Percentiles rank a stretch among this genome's conserved stretches.
phyloP scores from a whole-genome alignment of 495 filamentous ascomycete species.

The Podospora anserina region DNA sequence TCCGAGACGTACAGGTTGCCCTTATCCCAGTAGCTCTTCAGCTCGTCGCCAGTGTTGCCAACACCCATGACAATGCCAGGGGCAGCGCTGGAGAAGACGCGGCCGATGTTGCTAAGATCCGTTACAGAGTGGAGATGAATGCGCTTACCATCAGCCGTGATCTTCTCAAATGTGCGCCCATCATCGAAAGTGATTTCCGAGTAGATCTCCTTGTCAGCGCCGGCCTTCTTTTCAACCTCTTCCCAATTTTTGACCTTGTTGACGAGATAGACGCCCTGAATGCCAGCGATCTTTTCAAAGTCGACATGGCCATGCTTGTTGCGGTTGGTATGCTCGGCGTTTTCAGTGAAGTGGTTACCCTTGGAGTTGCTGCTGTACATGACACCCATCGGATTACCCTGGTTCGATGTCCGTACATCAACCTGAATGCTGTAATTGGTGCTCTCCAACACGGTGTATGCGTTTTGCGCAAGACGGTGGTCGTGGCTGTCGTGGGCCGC shows the following conservation, averaged over 20 bases:
- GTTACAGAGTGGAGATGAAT: constrained; percentile 92
- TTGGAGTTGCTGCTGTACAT: constrained; percentile 94
- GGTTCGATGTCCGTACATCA: constrained; percentile 72
- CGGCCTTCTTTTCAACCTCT: constrained; percentile 57
- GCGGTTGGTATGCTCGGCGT: constrained; percentile 87
- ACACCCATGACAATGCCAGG: constrained; percentile 90
- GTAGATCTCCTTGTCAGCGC: constrained; percentile 60
- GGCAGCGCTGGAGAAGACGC: constrained; percentile 90
- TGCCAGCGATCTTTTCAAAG: constrained; percentile 85
- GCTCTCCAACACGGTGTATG: constrained; percentile 90
- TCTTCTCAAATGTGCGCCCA: constrained; percentile 66
- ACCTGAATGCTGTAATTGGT: constrained; percentile 97
- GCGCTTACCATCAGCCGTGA: constrained; percentile 53
- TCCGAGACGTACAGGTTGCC: constrained; percentile 84
- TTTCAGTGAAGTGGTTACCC: constrained; percentile 89
- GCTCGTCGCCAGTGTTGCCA: constrained; percentile 76
- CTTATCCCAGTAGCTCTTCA: constrained; percentile 60
- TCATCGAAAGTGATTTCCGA: constrained; percentile 92
- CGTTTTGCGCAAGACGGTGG: constrained; percentile 75
- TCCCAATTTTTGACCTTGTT: constrained; percentile 87
- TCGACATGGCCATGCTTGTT: constrained; percentile 69
- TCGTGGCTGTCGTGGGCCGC: constrained; percentile 41
- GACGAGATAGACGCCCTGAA: constrained; percentile 87
- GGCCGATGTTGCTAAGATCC: constrained; percentile 68
- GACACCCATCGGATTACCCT: constrained; percentile 69